Evolutionary conservation across 768 basidiomycete species (phyloP).

Genomic region (Leccinum sublutescens): DNA sequence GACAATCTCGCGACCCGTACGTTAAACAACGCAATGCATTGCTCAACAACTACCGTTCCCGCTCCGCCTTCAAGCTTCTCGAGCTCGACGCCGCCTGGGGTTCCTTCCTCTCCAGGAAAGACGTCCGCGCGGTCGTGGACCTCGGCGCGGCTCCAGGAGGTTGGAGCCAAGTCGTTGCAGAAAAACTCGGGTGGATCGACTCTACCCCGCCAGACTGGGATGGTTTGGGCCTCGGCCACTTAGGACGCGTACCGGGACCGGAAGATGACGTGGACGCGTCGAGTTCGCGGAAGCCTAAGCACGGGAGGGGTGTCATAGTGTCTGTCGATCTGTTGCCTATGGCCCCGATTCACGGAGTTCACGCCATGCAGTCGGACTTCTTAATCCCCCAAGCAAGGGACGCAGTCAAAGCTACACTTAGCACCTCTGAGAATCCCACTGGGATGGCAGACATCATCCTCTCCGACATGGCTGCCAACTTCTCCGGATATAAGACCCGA

Average conservation of each 20-base stretch:
- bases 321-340: slow-evolving; percentile 83
- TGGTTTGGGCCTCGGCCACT: background rate
- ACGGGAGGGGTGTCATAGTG: slow-evolving; percentile 46
- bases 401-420: slow-evolving; percentile 42
- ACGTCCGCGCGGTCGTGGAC: slow-evolving; percentile 72
- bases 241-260: slow-evolving; percentile 1
- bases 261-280: background rate
- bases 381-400: slow-evolving; percentile 51
- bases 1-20: slow-evolving; percentile 71
- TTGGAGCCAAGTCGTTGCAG: slow-evolving; percentile 85
- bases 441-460: slow-evolving; percentile 75
- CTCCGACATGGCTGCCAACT: slow-evolving; percentile 89
- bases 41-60: slow-evolving; percentile 63
- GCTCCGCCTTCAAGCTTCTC: slow-evolving; percentile 90
- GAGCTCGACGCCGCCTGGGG: slow-evolving; percentile 65
- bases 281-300: slow-evolving; percentile 27
- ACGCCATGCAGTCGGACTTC: slow-evolving; percentile 77
- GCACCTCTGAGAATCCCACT: slow-evolving; percentile 28
- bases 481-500: slow-evolving; percentile 62
- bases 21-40: slow-evolving; percentile 53
- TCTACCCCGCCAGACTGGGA: slow-evolving; percentile 1
- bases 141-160: slow-evolving; percentile 92
- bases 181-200: slow-evolving; percentile 53
- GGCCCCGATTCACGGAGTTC: slow-evolving; percentile 67
- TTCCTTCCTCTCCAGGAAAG: slow-evolving; percentile 47